Base-by-base conservation (phyloP, 148 eudicot species). In the Diospyros kaki region DNA sequence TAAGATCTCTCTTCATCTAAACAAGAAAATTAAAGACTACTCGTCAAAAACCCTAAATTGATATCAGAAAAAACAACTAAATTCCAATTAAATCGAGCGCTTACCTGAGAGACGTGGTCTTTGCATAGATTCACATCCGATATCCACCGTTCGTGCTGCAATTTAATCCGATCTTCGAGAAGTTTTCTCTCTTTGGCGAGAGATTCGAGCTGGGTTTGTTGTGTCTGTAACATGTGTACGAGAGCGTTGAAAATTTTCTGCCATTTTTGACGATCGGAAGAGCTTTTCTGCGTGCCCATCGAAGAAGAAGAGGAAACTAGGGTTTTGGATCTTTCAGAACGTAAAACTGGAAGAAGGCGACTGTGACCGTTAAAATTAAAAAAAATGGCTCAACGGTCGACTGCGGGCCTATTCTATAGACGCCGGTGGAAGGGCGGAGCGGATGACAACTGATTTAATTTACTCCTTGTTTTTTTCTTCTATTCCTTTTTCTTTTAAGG, bases 81-180 rank as follows among this genome's bases (percentile, higher is more conserved):
- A 68, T 40, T n/a, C 15, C 13, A 2, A 28, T 63, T 14, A 74
- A 67, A 28, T 56, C 3, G 18, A 59, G 73, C 43, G 40, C 44
- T 73, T 60, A 89, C 97, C 94, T 78, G 78, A 60, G 77, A 75
- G 66, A 89, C 71, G 38, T 78, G 56, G 59, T 82, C 81, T 75
- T 85, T 65, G 39, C 71, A 69, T 0, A 69, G 45, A 3, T 53
- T 64, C 79, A 77, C 62, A 66, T 84, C 84, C 17, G 79, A 86
- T 12, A 75, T 9, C 83, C 83, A 84, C 1, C 81, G 74, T 6
- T 84, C 79, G 51, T 76, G 54, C 9, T 69, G 81, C 54, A 75
- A n/a, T 58, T 78, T 71, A n/a, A 86, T 60, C 8, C 79, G 82
- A 43, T 83, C 85, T 71, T 83, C 78, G n/a, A 87, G 81, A 63